phyloP scores from a whole-genome alignment of 1,139 yeast species.

The Waltiozyma sp. region DNA sequence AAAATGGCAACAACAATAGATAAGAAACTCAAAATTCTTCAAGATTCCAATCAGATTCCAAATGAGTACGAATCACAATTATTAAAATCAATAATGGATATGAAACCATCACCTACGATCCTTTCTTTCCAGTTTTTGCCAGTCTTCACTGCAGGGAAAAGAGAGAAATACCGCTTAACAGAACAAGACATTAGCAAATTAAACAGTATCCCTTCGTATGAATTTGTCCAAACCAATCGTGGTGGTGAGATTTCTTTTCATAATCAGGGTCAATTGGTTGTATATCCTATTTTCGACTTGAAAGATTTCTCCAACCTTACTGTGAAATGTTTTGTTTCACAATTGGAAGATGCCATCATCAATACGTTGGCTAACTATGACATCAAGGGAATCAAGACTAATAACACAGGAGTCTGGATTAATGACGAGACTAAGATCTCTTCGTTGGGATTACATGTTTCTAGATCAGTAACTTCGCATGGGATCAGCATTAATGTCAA shows the following conservation, averaged over 20 bases:
- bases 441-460: conserved; percentile 81
- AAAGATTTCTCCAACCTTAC: conserved; percentile 47
- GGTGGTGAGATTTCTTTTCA: conserved; percentile 99
- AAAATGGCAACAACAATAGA: conserved; percentile 38
- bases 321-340: conserved; percentile 66
- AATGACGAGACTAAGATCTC: conserved; percentile 58
- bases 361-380: conserved; percentile 31
- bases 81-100: conserved; percentile 31
- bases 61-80: conserved; percentile 37
- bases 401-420: conserved; percentile 85
- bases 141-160: conserved; percentile 82
- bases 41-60: conserved; percentile 30
- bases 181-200: conserved; percentile 23
- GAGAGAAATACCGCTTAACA: conserved; percentile 45
- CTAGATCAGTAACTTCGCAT: conserved; percentile 77
- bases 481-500: conserved; percentile 76
- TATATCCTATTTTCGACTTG: conserved; percentile 73
- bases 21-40: conserved; percentile 27
- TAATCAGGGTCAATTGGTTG: conserved; percentile 89
- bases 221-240: conserved; percentile 65
- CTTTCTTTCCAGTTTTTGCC: conserved; percentile 76
- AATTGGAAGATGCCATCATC: conserved; percentile 55
- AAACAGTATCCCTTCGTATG: conserved; percentile 20
- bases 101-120: conserved; percentile 54
- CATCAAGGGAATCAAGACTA: conserved; percentile 29